Evolutionary conservation across 148 eudicot genomes (phyloP).

Genomic region (Bassia scoparia): DNA sequence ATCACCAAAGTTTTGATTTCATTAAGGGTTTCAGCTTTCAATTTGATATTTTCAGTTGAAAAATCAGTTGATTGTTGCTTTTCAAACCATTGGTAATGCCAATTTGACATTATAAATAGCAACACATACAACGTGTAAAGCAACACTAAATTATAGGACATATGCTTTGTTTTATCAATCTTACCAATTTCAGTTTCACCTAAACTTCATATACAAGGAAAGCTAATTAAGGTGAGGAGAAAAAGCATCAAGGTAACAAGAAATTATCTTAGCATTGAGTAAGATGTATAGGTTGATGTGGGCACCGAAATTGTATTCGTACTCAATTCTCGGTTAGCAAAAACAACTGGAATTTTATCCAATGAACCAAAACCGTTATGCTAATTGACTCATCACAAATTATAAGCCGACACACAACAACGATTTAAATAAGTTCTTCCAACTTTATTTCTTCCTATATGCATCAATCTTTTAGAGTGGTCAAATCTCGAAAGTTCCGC

Average conservation of each 20-base stretch:
- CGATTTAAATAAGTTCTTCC: not conserved
- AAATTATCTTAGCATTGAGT: not conserved
- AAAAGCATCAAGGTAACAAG: not conserved
- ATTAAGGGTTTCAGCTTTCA: not conserved
- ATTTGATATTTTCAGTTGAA: not conserved
- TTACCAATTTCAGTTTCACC: not conserved
- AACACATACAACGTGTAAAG: conserved; percentile 1
- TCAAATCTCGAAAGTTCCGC: not conserved
- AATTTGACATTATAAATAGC: not conserved
- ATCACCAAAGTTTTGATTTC: not conserved
- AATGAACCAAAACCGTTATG: no score
- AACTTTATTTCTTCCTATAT: not conserved
- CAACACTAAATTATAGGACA: not conserved
- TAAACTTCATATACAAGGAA: no score
- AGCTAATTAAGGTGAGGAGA: not conserved
- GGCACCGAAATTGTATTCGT: no score
- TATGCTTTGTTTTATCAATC: not conserved
- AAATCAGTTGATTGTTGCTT: not conserved
- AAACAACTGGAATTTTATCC: no score
- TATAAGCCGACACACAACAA: no score
- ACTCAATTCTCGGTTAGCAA: no score
- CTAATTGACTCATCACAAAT: no score
- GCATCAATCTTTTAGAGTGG: not conserved
- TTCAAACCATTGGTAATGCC: not conserved
- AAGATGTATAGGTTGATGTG: not conserved